Base-by-base conservation (phyloP, 805 yeast genomes). In the Ogataea pignaliae region DNA sequence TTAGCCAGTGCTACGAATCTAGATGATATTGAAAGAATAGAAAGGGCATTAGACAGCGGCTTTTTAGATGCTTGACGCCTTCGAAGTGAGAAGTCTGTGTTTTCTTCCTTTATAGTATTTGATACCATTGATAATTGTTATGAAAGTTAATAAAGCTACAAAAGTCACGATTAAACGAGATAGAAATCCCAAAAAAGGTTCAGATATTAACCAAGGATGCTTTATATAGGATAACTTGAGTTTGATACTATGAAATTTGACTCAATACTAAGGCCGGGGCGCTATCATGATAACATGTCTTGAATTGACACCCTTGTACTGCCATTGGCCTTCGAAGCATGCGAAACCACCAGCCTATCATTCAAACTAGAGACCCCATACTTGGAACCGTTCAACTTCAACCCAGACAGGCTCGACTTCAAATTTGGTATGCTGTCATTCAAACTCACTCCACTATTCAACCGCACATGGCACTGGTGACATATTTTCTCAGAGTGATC, bases 1-100 rank as follows among this genome's bases (percentile, higher is more conserved):
- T 67, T 90, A 44, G 70, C 72, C 41, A 68, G 65, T 29, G 95
- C 97, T 1, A 72, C 79, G 3, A 79, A 81, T 41, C 59, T 90
- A 45, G 85, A 76, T 6, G 97, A 90, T 50, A 85, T 89, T 7
- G 85, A 82, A 45, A 66, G 78, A 40, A 75, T 89, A 18, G 95
- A 88, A 59, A 67, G 64, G 26, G 69, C 77, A 16, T 64, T 85
- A 37, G 63, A 64, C 43, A 65, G 59, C 30, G 80, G 61, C 17
- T 52, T 53, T 34, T 71, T 46, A 39, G 44, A 46, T 17, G 18
- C n/a, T 26, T 39, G n/a, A 31, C 26, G 26, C 26, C 7, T 21
- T 21, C 26, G 26, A 5, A 21, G 26, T 7, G 26, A n/a, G n/a
- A n/a, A n/a, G 26, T 21, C 26, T 5, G 26, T 21, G 26, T 21